These are phyloP conservation scores for Pseudohyphozyma bogoriensis DNA, from an alignment of 768 basidiomycete species.

Conservation along the genomic window DNA sequence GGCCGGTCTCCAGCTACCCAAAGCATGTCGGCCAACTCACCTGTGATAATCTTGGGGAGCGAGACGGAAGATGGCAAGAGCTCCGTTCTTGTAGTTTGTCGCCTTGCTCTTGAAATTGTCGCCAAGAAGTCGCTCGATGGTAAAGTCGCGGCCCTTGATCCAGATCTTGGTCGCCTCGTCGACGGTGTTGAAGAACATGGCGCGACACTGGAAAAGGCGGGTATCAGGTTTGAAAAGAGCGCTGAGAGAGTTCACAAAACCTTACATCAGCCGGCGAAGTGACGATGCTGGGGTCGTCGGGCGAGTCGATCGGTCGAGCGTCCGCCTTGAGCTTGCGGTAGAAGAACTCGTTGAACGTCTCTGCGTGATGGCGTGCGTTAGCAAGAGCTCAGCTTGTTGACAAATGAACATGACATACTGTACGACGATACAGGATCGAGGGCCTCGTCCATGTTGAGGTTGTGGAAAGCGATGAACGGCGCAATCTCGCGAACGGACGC, in stretches of 20 bases:
- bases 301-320: slow-evolving; percentile 63
- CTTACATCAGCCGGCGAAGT: slow-evolving; percentile 70
- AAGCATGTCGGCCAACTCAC: slow-evolving; percentile 37
- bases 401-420: slow-evolving; percentile 45
- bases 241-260: neutral
- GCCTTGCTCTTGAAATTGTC: slow-evolving; percentile 61
- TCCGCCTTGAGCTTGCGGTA: slow-evolving; percentile 70
- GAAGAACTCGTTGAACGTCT: slow-evolving; percentile 67
- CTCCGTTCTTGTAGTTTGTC: slow-evolving; percentile 65
- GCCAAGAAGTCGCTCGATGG: slow-evolving; percentile 65
- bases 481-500: slow-evolving; percentile 76
- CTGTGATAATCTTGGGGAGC: slow-evolving; percentile 89
- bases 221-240: no score
- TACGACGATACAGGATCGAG: slow-evolving; percentile 71
- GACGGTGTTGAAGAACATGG: slow-evolving; percentile 85
- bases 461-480: slow-evolving; percentile 80
- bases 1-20: neutral
- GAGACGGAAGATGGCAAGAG: slow-evolving; percentile 77
- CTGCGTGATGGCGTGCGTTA: slow-evolving; percentile 31
- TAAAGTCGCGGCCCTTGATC: slow-evolving; percentile 96
- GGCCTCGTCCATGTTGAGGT: slow-evolving; percentile 71
- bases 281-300: slow-evolving; percentile 63
- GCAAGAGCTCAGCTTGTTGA: neutral
- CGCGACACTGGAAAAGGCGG: slow-evolving; percentile 51
- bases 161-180: slow-evolving; percentile 76